These are phyloP conservation scores for Aegle marmelos DNA, from an alignment of 345 rosid species.

Conservation along the genomic window DNA sequence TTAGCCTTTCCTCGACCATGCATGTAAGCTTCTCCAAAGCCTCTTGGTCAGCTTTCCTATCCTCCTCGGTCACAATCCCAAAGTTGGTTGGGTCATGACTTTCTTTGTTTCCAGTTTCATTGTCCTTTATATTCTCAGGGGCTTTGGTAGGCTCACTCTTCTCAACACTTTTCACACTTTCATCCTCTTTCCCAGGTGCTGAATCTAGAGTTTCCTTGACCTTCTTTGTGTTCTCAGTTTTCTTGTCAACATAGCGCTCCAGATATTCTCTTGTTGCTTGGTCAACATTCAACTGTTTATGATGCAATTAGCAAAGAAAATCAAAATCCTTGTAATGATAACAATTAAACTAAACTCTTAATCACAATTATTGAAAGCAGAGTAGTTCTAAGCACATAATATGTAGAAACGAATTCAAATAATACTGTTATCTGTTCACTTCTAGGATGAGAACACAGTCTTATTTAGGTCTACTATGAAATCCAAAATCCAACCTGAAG, in stretches of 20 bases:
- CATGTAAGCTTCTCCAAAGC: slow-evolving; percentile 62
- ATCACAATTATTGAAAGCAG: not conserved
- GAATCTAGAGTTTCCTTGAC: slow-evolving; percentile 47
- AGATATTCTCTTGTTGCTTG: slow-evolving; percentile 90
- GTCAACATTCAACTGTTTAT: slow-evolving; percentile 70
- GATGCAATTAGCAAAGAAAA: slow-evolving; percentile 13
- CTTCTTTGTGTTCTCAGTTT: slow-evolving; percentile 66
- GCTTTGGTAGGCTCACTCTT: slow-evolving; percentile 40
- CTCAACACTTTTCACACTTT: slow-evolving; percentile 30
- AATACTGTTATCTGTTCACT: not conserved
- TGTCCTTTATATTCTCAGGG: slow-evolving; percentile 43
- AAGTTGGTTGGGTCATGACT: slow-evolving; percentile 56
- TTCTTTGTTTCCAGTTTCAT: slow-evolving; percentile 51
- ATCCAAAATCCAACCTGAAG: not conserved
- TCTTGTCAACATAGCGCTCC: slow-evolving; percentile 73
- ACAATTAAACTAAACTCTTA: not conserved
- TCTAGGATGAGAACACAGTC: not conserved
- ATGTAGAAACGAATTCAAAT: not conserved
- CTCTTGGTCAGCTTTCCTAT: slow-evolving; percentile 70
- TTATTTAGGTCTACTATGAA: not conserved
- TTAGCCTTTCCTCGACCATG: slow-evolving; percentile 84
- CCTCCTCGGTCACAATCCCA: slow-evolving; percentile 81
- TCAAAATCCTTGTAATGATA: not conserved
- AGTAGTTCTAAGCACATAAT: not conserved
- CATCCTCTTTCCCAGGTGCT: slow-evolving; percentile 48